Evolutionary conservation across 768 basidiomycete genomes (phyloP).

Genomic region (Butyriboletus loyo): DNA sequence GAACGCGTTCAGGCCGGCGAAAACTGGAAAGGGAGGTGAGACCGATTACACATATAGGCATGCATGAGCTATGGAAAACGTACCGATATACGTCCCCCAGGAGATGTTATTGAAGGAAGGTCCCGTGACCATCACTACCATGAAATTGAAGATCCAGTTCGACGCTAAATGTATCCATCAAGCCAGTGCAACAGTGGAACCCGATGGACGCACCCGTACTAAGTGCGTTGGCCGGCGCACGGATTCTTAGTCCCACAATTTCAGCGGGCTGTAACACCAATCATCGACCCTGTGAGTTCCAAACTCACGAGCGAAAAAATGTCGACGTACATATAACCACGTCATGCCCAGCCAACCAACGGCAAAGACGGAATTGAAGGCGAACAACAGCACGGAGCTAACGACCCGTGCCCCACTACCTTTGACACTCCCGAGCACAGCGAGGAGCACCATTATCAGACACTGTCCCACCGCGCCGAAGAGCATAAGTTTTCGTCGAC

Average conservation of each 20-base stretch:
- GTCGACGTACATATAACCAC: slow-evolving; percentile 56
- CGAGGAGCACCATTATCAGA: slow-evolving; percentile 57
- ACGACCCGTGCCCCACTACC: slow-evolving; percentile 47
- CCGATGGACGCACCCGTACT: slow-evolving; percentile 40
- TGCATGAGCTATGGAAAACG: slow-evolving; percentile 1
- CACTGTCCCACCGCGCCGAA: slow-evolving; percentile 63
- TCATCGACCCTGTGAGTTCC: background rate
- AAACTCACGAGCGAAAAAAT: background rate
- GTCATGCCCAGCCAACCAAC: slow-evolving; percentile 71
- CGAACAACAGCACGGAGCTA: slow-evolving; percentile 56
- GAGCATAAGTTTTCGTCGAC: slow-evolving; percentile 69
- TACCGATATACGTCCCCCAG: slow-evolving; percentile 60
- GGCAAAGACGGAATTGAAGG: slow-evolving; percentile 73
- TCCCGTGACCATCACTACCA: slow-evolving; percentile 58
- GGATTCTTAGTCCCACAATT: slow-evolving; percentile 58
- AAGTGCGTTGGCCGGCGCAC: slow-evolving; percentile 63
- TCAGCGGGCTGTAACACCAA: slow-evolving; percentile 50
- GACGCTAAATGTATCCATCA: slow-evolving; percentile 20
- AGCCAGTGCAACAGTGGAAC: background rate
- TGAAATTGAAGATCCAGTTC: slow-evolving; percentile 60
- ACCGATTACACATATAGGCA: background rate
- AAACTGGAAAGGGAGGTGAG: slow-evolving; percentile 32
- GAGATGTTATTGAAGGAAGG: slow-evolving; percentile 56
- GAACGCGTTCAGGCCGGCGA: slow-evolving; percentile 54
- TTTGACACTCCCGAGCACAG: slow-evolving; percentile 52